A percentile compares a stretch with the other conserved stretches of the same genome.
phyloP scores from a whole-genome alignment of 257 asterid genomes.

The Handroanthus guayacan region DNA sequence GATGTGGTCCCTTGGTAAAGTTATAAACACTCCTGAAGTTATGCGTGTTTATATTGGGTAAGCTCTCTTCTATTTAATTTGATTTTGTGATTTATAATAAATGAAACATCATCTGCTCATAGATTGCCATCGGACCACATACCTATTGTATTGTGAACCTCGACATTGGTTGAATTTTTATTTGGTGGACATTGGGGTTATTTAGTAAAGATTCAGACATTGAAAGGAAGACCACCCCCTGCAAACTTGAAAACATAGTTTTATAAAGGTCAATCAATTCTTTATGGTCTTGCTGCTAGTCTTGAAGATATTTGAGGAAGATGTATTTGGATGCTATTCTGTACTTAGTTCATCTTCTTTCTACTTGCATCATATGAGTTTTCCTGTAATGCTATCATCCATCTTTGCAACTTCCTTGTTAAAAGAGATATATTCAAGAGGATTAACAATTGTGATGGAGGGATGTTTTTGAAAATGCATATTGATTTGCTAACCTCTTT shows the following conservation, averaged over 20 bases:
- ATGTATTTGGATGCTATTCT: slow-evolving; percentile 23
- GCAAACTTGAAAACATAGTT: slow-evolving; percentile 21
- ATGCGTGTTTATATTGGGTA: slow-evolving; percentile 95
- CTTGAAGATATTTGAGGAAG: not conserved
- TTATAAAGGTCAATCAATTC: not conserved
- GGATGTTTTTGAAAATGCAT: not conserved
- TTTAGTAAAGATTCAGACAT: slow-evolving; percentile 7
- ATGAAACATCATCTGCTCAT: slow-evolving; percentile 6
- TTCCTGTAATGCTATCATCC: not conserved
- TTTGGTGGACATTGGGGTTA: slow-evolving; percentile 7
- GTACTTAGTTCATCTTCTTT: not conserved
- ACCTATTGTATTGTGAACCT: slow-evolving; percentile 3
- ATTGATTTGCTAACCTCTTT: not conserved
- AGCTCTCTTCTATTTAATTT: slow-evolving; percentile 27
- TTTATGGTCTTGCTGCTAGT: slow-evolving; percentile 1
- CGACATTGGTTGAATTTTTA: slow-evolving; percentile 12
- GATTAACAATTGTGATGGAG: not conserved
- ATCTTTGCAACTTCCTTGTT: not conserved
- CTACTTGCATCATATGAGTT: not conserved
- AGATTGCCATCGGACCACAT: not conserved
- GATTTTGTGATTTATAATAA: not conserved
- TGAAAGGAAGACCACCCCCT: not conserved
- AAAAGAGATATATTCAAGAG: not conserved
- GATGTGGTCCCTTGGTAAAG: slow-evolving; percentile 99
- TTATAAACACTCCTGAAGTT: slow-evolving; percentile 94